Evolutionary conservation across 371 early-diverging fungal species (phyloP), one percentile per base, ranked within the genome.

Genomic region (Phascolomyces articulosus): DNA sequence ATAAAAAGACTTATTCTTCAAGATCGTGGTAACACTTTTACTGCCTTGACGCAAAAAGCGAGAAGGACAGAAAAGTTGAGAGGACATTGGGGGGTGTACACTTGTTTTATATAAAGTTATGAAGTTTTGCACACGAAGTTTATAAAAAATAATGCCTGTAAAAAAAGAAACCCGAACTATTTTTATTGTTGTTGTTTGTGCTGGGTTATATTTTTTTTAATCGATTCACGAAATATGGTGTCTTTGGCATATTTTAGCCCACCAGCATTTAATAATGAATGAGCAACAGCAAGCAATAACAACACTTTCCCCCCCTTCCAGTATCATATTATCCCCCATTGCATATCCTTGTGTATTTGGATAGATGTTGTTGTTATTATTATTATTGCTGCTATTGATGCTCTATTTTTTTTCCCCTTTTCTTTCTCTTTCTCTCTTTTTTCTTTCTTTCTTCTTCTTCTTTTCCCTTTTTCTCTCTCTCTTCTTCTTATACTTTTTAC

Each of bases 391-490:
- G 34, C 34, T 44, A 27, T 55, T 0, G 15, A 18, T 55, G 1
- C 40, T 21, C n/a, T n/a, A n/a, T 34, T 34, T 31, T 40, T 58
- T 40, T 26, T n/a, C 23, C 15, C 1, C 10, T 4, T 24, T 20
- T n/a, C 27, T 41, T 23, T 55, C 34, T 28, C 38, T 55, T 9
- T 8, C 15, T n/a, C 16, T 15, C 15, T 41, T 55, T 41, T 48
- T 40, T 15, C 59, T 58, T 57, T 55, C 53, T 48, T 69, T 55
- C 58, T 40, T 58, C 49, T 64, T 49, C 47, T 64, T 41, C 16
- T 6, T 16, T 44, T 44, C 16, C 15, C 44, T 44, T n/a, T 44
- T 44, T 44, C n/a, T 44, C 16, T 44, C 2, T 44, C 34, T 34
- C 47, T 47, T 38, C 29, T 48, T 16, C 20, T 31, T 51, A 40